Conservation (phyloP, 257 asterid genomes). For the Eucommia ulmoides region DNA sequence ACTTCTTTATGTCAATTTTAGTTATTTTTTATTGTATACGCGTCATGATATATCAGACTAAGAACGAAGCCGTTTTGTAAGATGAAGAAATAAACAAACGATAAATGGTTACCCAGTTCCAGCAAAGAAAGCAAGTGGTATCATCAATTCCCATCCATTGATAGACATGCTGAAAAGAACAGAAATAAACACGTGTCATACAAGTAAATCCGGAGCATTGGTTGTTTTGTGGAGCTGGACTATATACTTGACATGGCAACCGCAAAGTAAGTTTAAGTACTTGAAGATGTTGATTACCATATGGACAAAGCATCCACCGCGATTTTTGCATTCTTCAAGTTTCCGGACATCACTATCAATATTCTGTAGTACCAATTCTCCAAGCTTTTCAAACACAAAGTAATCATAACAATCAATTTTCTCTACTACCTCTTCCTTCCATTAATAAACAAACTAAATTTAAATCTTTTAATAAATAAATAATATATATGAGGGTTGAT, state of each 20-base stretch:
- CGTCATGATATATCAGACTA: no score
- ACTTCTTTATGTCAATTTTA: no score
- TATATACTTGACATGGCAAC: not conserved
- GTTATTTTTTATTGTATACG: no score
- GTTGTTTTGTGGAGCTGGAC: not conserved
- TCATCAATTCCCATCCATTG: slow-evolving; percentile 80
- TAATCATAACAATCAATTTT: not conserved
- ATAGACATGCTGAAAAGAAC: slow-evolving; percentile 52
- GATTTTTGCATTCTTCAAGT: slow-evolving; percentile 47
- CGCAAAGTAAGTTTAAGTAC: not conserved
- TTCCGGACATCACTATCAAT: slow-evolving; percentile 70
- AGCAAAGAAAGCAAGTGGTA: slow-evolving; percentile 70
- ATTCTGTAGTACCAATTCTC: slow-evolving; percentile 76
- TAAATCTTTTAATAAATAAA: no score
- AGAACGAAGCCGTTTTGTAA: no score
- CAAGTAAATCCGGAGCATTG: not conserved
- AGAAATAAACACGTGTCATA: not conserved
- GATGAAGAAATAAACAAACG: not conserved
- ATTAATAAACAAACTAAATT: no score
- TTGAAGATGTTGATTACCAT: slow-evolving; percentile 27
- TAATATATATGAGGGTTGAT: not conserved
- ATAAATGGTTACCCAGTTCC: slow-evolving; percentile 51
- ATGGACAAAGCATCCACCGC: slow-evolving; percentile 76
- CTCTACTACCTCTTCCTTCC: no score
- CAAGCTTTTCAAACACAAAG: slow-evolving; percentile 25